phyloP scores from a whole-genome alignment of 768 basidiomycete species.

The Pleurotus cornucopiae region DNA sequence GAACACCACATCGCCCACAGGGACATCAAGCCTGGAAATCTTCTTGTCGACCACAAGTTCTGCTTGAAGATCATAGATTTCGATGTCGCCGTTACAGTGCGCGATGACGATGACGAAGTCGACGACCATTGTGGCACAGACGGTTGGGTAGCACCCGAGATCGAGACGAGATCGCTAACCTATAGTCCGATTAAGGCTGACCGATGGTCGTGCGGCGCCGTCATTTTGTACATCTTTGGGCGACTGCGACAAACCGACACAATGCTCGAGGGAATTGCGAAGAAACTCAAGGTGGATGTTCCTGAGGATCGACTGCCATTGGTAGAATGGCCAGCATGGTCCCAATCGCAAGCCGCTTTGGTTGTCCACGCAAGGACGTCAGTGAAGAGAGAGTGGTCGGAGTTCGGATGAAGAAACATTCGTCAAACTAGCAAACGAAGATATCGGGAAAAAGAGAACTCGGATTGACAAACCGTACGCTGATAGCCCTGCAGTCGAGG shows the following conservation, averaged over 20 bases:
- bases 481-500: no score
- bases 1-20: constrained; percentile 76
- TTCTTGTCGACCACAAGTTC: constrained; percentile 67
- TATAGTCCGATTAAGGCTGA: constrained; percentile 11
- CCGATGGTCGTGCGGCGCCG: constrained; percentile 9
- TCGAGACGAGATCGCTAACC: not conserved
- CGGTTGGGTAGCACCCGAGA: constrained; percentile 9
- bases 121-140: constrained; percentile 5
- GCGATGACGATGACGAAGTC: not conserved
- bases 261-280: not conserved
- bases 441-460: no score
- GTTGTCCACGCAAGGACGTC: no score
- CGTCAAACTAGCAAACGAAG: no score
- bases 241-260: not conserved
- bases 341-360: no score
- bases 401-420: no score
- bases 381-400: no score
- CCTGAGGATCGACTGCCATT: constrained; percentile 6
- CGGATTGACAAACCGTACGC: no score
- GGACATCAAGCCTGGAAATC: constrained; percentile 82
- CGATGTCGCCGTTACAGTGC: constrained; percentile 7
- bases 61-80: constrained; percentile 58
- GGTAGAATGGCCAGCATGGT: not conserved
- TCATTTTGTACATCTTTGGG: constrained; percentile 7
- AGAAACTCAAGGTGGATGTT: not conserved